These are phyloP conservation scores for Sordariomycetes sp. DNA, from an alignment of 2,329 filamentous ascomycete species.

Conservation along the genomic window DNA sequence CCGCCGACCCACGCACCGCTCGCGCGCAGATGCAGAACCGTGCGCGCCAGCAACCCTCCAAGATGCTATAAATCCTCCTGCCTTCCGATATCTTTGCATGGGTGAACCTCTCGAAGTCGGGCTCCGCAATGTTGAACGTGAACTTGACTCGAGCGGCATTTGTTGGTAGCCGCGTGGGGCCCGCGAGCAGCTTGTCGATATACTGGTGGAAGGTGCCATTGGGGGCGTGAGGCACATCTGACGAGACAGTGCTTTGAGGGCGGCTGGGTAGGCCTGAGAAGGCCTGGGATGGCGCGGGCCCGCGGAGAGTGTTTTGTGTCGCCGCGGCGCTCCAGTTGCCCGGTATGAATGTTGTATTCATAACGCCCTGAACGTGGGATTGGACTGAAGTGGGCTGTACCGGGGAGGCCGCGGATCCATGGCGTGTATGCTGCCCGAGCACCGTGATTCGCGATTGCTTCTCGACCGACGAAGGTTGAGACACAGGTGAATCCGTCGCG, in stretches of 20 bases:
- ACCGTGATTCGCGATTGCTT: background rate
- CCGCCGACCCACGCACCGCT: background rate
- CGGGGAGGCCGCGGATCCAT: background rate
- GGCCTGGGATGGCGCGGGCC: background rate
- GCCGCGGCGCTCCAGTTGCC: background rate
- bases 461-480: background rate
- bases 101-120: background rate
- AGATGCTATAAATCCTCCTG: background rate
- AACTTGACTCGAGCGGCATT: background rate
- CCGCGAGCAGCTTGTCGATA: background rate
- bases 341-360: background rate
- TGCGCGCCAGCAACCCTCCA: background rate
- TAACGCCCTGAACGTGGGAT: background rate
- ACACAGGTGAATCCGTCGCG: background rate
- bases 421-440: background rate
- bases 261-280: background rate
- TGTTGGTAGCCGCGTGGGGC: background rate
- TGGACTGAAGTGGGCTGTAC: background rate
- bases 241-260: background rate
- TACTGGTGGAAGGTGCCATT: background rate
- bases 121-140: background rate
- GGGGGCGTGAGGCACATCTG: background rate
- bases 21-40: constrained; percentile 1
- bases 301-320: background rate
- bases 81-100: background rate